phyloP scores from a whole-genome alignment of 164 flowering plant species.

The Euptelea pleiosperma region DNA sequence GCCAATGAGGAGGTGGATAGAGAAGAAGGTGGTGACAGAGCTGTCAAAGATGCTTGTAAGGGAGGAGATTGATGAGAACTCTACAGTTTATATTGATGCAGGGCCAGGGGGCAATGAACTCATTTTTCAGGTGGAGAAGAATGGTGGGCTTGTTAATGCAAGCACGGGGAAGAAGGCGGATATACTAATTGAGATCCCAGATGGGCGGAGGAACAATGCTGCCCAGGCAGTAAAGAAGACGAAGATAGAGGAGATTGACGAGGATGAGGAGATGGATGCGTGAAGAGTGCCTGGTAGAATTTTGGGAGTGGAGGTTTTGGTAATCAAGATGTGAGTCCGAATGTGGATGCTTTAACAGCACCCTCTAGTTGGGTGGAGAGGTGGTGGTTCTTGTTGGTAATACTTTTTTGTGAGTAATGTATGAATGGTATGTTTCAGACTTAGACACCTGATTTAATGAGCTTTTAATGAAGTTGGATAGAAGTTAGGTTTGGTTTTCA shows the following conservation, averaged over 20 bases:
- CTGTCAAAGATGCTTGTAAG: constrained; percentile 70
- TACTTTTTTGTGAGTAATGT: no score
- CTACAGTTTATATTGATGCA: constrained; percentile 77
- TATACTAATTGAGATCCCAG: constrained; percentile 48
- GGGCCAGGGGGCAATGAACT: constrained; percentile 21
- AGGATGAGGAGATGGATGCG: constrained; percentile 32
- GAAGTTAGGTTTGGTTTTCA: no score
- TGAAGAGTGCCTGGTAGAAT: no score
- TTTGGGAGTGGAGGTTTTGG: no score
- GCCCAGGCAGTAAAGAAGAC: constrained; percentile 63
- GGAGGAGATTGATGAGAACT: constrained; percentile 87
- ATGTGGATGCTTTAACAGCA: no score
- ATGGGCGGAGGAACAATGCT: constrained; percentile 26
- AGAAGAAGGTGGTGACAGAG: constrained; percentile 83
- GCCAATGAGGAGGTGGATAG: constrained; percentile 89
- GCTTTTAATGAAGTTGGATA: no score
- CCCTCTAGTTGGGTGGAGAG: no score
- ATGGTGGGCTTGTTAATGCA: constrained; percentile 57
- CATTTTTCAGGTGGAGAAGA: constrained; percentile 37
- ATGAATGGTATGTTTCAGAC: no score
- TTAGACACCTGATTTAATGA: no score
- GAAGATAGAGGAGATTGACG: constrained; percentile 48
- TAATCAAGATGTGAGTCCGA: no score
- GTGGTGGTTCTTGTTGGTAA: no score
- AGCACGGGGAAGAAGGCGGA: constrained; percentile 53